Conservation (phyloP, 208 protist genomes). For the Wallacemonas sp. region DNA sequence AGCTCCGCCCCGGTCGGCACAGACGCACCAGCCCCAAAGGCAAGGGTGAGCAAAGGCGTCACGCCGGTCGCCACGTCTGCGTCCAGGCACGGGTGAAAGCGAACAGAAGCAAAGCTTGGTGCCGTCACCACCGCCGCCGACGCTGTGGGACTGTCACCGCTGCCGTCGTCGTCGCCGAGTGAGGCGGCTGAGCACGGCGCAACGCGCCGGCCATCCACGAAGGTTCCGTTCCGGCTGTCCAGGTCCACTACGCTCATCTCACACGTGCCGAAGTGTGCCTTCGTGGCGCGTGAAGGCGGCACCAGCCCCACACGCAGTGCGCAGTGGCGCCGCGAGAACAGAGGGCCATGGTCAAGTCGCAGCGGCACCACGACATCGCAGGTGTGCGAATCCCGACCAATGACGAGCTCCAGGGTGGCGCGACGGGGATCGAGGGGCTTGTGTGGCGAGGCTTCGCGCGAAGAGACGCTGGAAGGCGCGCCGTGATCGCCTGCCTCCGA, state of each 20-base stretch:
- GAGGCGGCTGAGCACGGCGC: too few species aligned
- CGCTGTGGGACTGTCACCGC: neutral
- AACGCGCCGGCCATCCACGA: constrained; percentile 25
- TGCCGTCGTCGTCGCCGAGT: constrained; percentile 8
- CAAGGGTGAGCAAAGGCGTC: constrained; percentile 24
- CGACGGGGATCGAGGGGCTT: too few species aligned
- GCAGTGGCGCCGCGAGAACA: constrained; percentile 38
- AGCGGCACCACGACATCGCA: constrained; percentile 28
- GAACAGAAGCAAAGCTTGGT: too few species aligned
- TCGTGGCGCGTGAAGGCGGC: neutral
- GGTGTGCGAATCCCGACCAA: constrained; percentile 23
- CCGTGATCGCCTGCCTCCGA: too few species aligned
- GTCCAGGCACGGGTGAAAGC: constrained; percentile 1
- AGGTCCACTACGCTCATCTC: constrained; percentile 25
- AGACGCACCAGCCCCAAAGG: constrained; percentile 25
- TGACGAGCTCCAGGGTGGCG: constrained; percentile 7
- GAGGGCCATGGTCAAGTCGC: constrained; percentile 21
- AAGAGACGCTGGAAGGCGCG: neutral
- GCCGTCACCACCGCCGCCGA: too few species aligned
- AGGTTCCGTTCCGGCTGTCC: constrained; percentile 37
- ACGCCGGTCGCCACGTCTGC: neutral
- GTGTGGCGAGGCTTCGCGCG: neutral
- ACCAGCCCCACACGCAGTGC: constrained; percentile 16
- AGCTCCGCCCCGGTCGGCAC: constrained; percentile 20
- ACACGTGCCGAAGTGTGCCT: constrained; percentile 2